Base-by-base conservation (phyloP, 2,329 filamentous ascomycete species). In the Alternaria dauci region DNA sequence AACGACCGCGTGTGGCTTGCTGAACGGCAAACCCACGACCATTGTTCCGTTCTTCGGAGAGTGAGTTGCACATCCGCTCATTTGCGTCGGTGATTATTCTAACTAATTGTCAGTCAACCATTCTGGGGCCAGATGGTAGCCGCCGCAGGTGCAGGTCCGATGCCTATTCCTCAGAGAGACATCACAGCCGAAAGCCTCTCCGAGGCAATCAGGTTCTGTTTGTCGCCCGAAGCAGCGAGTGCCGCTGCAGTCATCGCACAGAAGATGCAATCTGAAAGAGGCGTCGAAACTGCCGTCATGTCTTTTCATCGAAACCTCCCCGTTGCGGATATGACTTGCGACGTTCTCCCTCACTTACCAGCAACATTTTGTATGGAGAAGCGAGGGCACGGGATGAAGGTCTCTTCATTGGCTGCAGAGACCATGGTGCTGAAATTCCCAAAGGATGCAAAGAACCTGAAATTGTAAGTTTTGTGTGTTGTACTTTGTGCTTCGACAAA, bases 1-100 rank as follows among this genome's bases (percentile, higher is more conserved):
- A 14, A 96, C 92, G 2, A 93, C 91, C 0, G 91, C 92, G 0
- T 91, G 91, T 0, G 92, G 92, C 6, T 89, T 96, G 60, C 85
- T 88, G 18, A 86, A 88, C 2, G 92, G 91, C n/a, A 88, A 88
- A 46, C 92, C 92, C 1, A 95, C 92, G 0, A 85, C 93, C 1
- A 84, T 96, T 2, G 88, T 96, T 0, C 92, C 92, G 0, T 95
- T 96, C 80, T 96, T 77, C 51, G 74, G 74, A 20, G 83, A 87
- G 61, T 88, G 85, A 85, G 77, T 87, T 2, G 3, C 0, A 41
- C 0, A 12, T 2, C 14, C 8, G 20, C 8, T 32, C 14, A 7
- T 6, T 30, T 6, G 12, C 8, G 8, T 30, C 5, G 0, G 6
- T 12, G 2, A 2, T 11, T 41, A 26, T 28, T 16, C 34, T 52